Base-by-base conservation (phyloP, 2,329 filamentous ascomycete genomes). In the Aspergillus sp. region DNA sequence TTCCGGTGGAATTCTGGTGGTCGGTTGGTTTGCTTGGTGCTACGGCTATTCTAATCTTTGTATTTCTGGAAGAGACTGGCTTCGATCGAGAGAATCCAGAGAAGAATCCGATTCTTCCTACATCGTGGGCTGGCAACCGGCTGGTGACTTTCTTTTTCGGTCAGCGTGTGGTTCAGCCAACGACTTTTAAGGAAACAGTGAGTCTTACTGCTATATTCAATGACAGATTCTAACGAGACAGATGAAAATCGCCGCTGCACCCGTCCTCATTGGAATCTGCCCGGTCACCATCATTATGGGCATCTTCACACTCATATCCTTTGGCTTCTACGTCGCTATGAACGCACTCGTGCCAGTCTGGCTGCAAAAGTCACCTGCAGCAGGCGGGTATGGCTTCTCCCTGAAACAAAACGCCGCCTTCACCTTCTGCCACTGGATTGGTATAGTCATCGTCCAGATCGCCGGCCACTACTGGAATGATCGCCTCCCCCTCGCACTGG, bases 1-100 rank as follows among this genome's bases (percentile, higher is more conserved):
- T 67, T 58, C 60, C 62, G 1, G 49, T 66, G 2, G 62, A 67
- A 39, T 73, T 68, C 49, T 73, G 70, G 69, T 73, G 69, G 67
- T 67, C 64, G 1, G 59, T 71, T n/a, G 67, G 59, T 4, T 46
- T 70, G 1, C 51, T 65, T 2, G 65, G 59, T 0, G 55, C 63
- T 30, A 55, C 64, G 1, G 51, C 64, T 12, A 50, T 72, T 4
- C 45, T 62, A 1, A 60, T 65, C 11, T 62, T 72, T 34, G 35
- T 62, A 26, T 66, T 68, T 35, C 55, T 70, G 6, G 66, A 71
- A 46, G 68, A 72, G 36, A 72, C 68, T 1, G 56, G 58, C 1
- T 72, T 59, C 34, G 55, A 62, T 12, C 59, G 66, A 7, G 48
- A 46, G 9, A 32, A 46, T 10, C 32, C 51, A 2, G 47, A 52